Evolutionary conservation across 2,329 filamentous ascomycete genomes (phyloP).

Genomic region (Drechslerella stenobrocha): DNA sequence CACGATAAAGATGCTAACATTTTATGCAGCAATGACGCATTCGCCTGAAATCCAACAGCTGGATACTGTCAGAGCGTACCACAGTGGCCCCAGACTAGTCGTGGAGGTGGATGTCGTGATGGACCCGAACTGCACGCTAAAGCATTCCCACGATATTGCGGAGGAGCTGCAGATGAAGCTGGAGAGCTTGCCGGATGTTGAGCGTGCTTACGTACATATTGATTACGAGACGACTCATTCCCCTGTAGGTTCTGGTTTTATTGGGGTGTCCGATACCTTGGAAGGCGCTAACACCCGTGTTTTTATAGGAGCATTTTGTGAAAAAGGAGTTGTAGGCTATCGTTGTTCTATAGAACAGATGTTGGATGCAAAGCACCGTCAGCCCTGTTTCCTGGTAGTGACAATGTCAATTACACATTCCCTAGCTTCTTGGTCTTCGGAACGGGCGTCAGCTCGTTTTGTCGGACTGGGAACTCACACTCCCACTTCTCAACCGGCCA

Average conservation of each 20-base stretch:
- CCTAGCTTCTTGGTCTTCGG: no score
- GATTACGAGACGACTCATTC: conserved; percentile 97
- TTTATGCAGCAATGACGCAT: conserved; percentile 72
- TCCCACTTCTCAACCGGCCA: no score
- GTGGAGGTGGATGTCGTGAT: conserved; percentile 97
- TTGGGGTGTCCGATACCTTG: no score
- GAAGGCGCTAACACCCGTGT: no score
- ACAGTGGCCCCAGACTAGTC: conserved; percentile 78
- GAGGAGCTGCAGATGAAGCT: conserved; percentile 93
- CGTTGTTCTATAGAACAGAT: conserved; percentile 23
- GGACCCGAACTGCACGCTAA: conserved; percentile 72
- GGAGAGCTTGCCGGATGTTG: conserved; percentile 86
- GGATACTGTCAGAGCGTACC: conserved; percentile 93
- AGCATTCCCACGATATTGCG: conserved; percentile 85
- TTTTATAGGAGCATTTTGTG: conserved; percentile 50
- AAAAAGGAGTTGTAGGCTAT: conserved; percentile 52
- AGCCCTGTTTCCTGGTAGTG: no score
- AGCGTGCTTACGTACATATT: conserved; percentile 93
- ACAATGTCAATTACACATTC: no score
- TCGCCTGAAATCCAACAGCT: conserved; percentile 78
- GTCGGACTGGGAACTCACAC: no score
- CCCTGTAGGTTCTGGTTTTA: conserved; percentile 58
- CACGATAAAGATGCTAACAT: background rate
- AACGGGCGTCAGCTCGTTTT: no score
- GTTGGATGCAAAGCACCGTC: no score